Evolutionary conservation across 106 monocot genomes (phyloP), one percentile per base, ranked within the genome.

Genomic region (Dendrobium catenatum): DNA sequence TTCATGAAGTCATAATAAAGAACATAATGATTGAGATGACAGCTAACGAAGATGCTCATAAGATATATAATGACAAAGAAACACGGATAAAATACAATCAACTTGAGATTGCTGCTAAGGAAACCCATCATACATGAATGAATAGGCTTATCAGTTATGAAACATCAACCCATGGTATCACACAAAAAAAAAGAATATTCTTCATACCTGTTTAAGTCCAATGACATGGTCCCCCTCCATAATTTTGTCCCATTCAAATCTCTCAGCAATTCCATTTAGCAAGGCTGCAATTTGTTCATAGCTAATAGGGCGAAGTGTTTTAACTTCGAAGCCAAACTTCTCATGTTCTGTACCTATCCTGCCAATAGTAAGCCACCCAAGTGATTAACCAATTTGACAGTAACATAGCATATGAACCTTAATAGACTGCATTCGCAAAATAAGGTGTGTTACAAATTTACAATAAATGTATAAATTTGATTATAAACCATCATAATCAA

Each of bases 331-430:
- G 48, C 97, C 97, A 84, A 98, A 93, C 51, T 98, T 98, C 77
- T 98, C 97, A 88, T 98, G 97, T 86, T 98, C 97, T n/a, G 97
- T 98, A 59, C 97, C 97, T 86, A 98, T 98, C 86, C 97, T 98
- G 92, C 82, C 37, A 81, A 80, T 55, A 77, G n/a, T 56, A 77
- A 66, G 41, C 33, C 8, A 68, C 42, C 41, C 40, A 20, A 78
- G 24, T 56, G 6, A 73, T 41, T 9, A 79, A 41, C 55, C 20
- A 20, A 79, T 19, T n/a, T n/a, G 22, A 61, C 6, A 61, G n/a
- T 22, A 19, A 61, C 5, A 61, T 61, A 61, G 8, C 61, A 61
- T 19, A 61, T 61, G n/a, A 61, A 61, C n/a, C 51, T 6, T 61
- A 22, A 19, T 24, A 22, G 61, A 61, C 1, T 8, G n/a, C 4